Base-by-base conservation (phyloP, 352 stramenopile species). In the Nothophytophthora sp. region DNA sequence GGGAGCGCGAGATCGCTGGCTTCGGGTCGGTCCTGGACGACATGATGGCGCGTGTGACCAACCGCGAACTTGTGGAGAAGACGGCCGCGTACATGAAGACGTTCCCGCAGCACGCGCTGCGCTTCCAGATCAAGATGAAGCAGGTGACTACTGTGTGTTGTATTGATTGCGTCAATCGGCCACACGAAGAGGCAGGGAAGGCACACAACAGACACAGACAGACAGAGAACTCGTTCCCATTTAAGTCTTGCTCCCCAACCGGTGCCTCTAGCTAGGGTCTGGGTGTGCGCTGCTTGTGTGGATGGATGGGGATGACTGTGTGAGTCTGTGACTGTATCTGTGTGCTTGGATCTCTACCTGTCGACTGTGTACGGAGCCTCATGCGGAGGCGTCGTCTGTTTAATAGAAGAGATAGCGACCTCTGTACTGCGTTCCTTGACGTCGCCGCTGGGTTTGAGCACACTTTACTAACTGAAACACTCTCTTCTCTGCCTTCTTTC, bases 81-180 rank as follows among this genome's bases (percentile, higher is more conserved):
- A 90, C 82, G 24, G 82, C 82, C 28, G 73, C 81, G 54, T 92
- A 84, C 55, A 88, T 92, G 66, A 72, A 70, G 43, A 51, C 67
- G 32, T 85, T 81, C 60, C 80, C 82, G 39, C 75, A 90, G 42
- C 82, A 92, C 51, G 64, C 80, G 42, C 51, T 88, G 35, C 80
- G 79, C 24, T 89, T 92, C 62, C 82, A 92, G 63, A 81, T 92
- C 76, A 92, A 92, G 61, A 86, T 92, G 71, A 92, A 92, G 76
- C 82, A 92, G 82, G 82, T 92, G 73, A 69, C 28, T 48, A 22
- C 30, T 20, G 28, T 54, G 30, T 50, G 30, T 29, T 35, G 39
- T 22, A n/a, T n/a, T n/a, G n/a, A n/a, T n/a, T n/a, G n/a, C n/a
- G n/a, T n/a, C n/a, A n/a, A n/a, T n/a, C n/a, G n/a, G n/a, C n/a